Conservation (phyloP, 148 eudicot species). For the Silene uniflora region DNA sequence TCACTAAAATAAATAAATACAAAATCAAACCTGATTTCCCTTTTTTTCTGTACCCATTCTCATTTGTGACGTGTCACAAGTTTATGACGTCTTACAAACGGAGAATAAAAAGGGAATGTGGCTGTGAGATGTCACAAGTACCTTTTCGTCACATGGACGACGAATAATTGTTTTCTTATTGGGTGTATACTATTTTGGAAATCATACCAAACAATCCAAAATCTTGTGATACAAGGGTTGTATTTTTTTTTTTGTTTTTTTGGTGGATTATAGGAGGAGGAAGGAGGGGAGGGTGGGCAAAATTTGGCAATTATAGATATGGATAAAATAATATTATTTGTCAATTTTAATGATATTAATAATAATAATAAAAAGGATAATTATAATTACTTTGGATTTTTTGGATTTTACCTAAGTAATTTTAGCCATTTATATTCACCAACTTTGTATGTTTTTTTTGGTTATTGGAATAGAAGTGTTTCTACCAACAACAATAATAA, state of each 20-base stretch:
- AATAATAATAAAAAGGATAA: neutral
- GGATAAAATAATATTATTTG: slow-evolving; percentile 16
- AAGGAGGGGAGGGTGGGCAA: neutral
- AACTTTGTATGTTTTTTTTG: neutral
- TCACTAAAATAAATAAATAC: neutral
- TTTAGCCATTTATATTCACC: slow-evolving; percentile 15
- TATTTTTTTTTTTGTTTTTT: neutral
- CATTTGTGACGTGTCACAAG: too few relatives aligned
- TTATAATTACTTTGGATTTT: slow-evolving; percentile 11
- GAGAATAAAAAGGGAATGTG: too few relatives aligned
- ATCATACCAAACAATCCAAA: slow-evolving; percentile 8
- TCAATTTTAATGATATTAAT: neutral
- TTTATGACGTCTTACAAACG: too few relatives aligned
- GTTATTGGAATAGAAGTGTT: neutral
- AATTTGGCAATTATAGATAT: slow-evolving; percentile 11
- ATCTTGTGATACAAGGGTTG: slow-evolving; percentile 21
- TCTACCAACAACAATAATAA: neutral
- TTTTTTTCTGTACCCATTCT: too few relatives aligned
- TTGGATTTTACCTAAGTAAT: slow-evolving; percentile 1
- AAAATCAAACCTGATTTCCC: neutral
- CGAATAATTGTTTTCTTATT: too few relatives aligned
- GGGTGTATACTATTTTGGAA: neutral
- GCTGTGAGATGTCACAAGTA: too few relatives aligned
- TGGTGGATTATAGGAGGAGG: neutral
- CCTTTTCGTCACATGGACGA: too few relatives aligned